phyloP scores from a whole-genome alignment of 2,329 filamentous ascomycete species.

The Rasamsonia emersonii region DNA sequence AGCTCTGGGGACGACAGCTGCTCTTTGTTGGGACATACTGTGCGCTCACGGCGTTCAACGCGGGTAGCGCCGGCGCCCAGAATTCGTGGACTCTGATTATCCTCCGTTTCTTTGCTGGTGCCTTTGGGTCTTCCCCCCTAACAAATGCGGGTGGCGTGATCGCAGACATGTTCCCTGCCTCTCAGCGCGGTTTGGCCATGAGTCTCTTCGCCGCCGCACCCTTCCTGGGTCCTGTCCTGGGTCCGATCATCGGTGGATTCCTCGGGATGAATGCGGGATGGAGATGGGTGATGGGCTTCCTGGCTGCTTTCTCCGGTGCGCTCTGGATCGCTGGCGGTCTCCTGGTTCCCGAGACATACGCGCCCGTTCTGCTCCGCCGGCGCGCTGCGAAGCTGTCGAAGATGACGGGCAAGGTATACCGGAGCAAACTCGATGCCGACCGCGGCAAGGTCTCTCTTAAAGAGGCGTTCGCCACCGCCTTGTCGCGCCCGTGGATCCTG shows the following conservation, averaged over 20 bases:
- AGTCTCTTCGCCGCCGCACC: slow-evolving; percentile 59
- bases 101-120: slow-evolving; percentile 58
- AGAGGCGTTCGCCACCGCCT: slow-evolving; percentile 38
- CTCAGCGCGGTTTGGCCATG: slow-evolving; percentile 49
- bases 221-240: slow-evolving; percentile 56
- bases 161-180: slow-evolving; percentile 51
- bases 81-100: slow-evolving; percentile 54
- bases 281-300: slow-evolving; percentile 60
- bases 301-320: slow-evolving; percentile 54
- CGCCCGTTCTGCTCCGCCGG: slow-evolving; percentile 43
- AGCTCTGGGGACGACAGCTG: slow-evolving; percentile 29
- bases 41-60: slow-evolving; percentile 52
- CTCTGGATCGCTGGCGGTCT: slow-evolving; percentile 39
- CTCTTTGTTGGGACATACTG: slow-evolving; percentile 26
- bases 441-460: slow-evolving; percentile 33
- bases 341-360: slow-evolving; percentile 34
- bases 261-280: slow-evolving; percentile 56
- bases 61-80: slow-evolving; percentile 48
- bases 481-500: slow-evolving; percentile 41
- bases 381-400: slow-evolving; percentile 42
- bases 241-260: slow-evolving; percentile 61
- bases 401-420: slow-evolving; percentile 42
- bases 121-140: slow-evolving; percentile 54
- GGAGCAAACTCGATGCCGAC: slow-evolving; percentile 30
- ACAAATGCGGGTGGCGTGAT: slow-evolving; percentile 57